Conservation (phyloP, 2,329 filamentous ascomycete genomes). For the Penicillium sp. region DNA sequence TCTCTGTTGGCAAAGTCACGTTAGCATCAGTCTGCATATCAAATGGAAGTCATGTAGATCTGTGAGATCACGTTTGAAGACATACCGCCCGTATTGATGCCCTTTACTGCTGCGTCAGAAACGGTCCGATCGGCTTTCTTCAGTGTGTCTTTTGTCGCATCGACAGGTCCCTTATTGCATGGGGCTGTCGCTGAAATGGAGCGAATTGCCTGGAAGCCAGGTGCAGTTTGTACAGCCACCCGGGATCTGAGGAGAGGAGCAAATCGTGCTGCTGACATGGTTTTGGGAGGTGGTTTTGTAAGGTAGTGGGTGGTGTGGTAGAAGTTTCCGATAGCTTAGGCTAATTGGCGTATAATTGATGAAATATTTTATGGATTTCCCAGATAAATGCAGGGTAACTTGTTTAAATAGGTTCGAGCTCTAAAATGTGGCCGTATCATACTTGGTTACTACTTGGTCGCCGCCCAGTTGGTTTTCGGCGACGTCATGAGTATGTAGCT, state of each 20-base stretch:
- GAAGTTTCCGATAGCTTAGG: not conserved
- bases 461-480: conserved; percentile 2
- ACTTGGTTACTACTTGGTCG: conserved; percentile 9
- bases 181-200: conserved; percentile 54
- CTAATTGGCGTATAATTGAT: not conserved
- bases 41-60: not conserved
- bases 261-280: conserved; percentile 31
- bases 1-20: conserved; percentile 40
- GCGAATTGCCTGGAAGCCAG: conserved; percentile 18
- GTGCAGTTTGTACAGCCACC: conserved; percentile 13
- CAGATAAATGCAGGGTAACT: not conserved
- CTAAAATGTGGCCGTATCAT: conserved; percentile 11
- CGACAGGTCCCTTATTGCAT: conserved; percentile 52
- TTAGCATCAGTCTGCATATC: not conserved
- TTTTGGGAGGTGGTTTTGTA: not conserved
- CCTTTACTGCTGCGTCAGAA: conserved; percentile 56
- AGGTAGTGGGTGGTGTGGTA: not conserved
- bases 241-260: conserved; percentile 25
- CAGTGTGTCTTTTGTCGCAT: conserved; percentile 56
- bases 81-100: conserved; percentile 62
- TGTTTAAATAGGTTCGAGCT: not conserved
- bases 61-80: conserved; percentile 2
- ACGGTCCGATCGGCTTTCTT: conserved; percentile 58
- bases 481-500: conserved; percentile 22
- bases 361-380: not conserved